Evolutionary conservation across 306 rosid species (phyloP).

Genomic region (Corylus avellana): DNA sequence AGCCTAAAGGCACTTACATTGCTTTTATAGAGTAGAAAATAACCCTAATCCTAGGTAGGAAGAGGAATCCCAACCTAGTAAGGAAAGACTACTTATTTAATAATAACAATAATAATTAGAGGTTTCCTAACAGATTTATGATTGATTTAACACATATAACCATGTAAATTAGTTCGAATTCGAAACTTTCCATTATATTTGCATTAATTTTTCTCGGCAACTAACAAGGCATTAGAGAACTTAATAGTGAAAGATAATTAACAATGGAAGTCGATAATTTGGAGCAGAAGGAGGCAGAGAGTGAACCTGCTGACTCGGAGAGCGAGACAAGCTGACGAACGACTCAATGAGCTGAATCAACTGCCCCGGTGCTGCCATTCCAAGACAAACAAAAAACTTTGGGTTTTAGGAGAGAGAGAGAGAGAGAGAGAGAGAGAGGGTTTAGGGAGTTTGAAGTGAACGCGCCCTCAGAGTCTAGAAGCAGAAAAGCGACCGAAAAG

Average conservation of each 20-base stretch:
- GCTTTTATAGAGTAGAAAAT: no score
- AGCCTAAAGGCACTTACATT: no score
- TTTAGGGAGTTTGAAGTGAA: not conserved
- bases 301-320: slow-evolving; percentile 67
- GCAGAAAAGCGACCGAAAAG: not conserved
- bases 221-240: not conserved
- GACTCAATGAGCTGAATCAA: slow-evolving; percentile 67
- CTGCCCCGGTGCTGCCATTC: slow-evolving; percentile 59
- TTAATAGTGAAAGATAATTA: not conserved
- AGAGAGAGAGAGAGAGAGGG: not conserved
- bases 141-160: not conserved
- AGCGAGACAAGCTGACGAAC: slow-evolving; percentile 65
- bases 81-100: no score
- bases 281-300: slow-evolving; percentile 2
- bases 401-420: slow-evolving; percentile 42
- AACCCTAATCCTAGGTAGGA: no score
- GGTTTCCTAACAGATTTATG: not conserved
- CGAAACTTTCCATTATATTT: not conserved
- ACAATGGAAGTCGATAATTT: not conserved
- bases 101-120: no score
- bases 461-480: not conserved
- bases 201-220: not conserved
- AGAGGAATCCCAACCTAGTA: no score
- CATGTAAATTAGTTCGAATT: not conserved
- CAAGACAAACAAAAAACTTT: not conserved